Conservation (phyloP, 2,329 filamentous ascomycete genomes). For the Cladosporium sp. region DNA sequence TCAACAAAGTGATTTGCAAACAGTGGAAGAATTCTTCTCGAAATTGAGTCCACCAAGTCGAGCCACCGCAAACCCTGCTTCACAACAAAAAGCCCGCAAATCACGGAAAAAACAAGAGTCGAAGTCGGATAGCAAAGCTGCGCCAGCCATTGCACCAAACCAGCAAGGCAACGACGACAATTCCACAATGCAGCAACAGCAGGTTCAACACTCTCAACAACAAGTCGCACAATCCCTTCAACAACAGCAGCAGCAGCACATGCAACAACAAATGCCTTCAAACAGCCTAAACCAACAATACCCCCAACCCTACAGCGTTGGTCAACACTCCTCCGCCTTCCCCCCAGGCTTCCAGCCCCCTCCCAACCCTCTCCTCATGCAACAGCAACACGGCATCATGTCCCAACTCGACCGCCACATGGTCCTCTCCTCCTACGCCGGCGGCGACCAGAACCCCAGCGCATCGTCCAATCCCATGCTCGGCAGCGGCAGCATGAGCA, state of each 20-base stretch:
- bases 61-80: slow-evolving; percentile 31
- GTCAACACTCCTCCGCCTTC: slow-evolving; percentile 45
- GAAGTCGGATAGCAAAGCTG: slow-evolving; percentile 23
- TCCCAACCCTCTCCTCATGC: slow-evolving; percentile 29
- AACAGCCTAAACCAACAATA: slow-evolving; percentile 5
- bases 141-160: slow-evolving; percentile 14
- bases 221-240: slow-evolving; percentile 14
- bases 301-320: slow-evolving; percentile 31
- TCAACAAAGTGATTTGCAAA: slow-evolving; percentile 85
- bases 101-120: slow-evolving; percentile 27
- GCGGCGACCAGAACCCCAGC: slow-evolving; percentile 42
- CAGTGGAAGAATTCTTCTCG: slow-evolving; percentile 90
- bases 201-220: slow-evolving; percentile 19
- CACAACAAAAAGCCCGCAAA: slow-evolving; percentile 49
- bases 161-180: slow-evolving; percentile 18
- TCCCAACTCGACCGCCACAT: slow-evolving; percentile 72
- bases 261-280: not conserved
- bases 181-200: slow-evolving; percentile 23
- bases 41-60: slow-evolving; percentile 62
- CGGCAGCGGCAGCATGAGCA: slow-evolving; percentile 15
- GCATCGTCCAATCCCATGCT: slow-evolving; percentile 24
- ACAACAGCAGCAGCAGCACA: slow-evolving; percentile 19
- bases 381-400: slow-evolving; percentile 47
- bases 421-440: slow-evolving; percentile 67
- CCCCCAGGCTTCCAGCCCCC: slow-evolving; percentile 22